Evolutionary conservation across 768 basidiomycete species (phyloP), one percentile per base, ranked within the genome.

Genomic region (Melanogaster broomeanus): DNA sequence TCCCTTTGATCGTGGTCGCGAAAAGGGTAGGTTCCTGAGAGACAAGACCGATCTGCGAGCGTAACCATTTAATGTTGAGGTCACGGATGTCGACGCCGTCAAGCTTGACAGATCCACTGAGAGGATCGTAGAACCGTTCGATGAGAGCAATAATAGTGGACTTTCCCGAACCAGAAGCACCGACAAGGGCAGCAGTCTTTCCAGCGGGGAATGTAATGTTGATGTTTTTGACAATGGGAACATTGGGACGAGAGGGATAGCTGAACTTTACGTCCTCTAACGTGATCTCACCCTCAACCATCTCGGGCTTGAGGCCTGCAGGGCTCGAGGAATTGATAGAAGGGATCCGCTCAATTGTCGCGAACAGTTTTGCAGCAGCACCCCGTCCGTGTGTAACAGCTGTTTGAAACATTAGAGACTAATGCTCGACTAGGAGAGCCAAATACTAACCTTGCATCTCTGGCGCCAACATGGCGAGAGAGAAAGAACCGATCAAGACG

Each of bases 11-110:
- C 0, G 90, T 85, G 1, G 90, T 92, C 4, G 88, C 88, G 67
- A 94, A 95, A n/a, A 95, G 76, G 0, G 81, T 85, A 2, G 93
- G 93, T 65, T 95, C 93, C 66, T 95, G 92, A 0, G 87, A 88
- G 1, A 95, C 93, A 0, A 95, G 79, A 45, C 92, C 92, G 42
- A 95, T 90, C 65, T 93, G 90, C 10, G 82, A 81, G 35, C 93
- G 84, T 40, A 95, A 68, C 93, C 92, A 95, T 56, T 82, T 87
- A 51, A 94, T 62, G 62, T 94, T 94, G 43, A 95, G 77, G 6
- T 84, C 76, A 65, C 79, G 85, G 60, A 95, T 59, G 60, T 94
- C 77, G 21, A 77, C 61, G 8, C 92, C 91, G 52, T 96, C 93
- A 5, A 93, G 74, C 55, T 79, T 83, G 63, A 93, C 81, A 15